phyloP scores from a whole-genome alignment of 495 filamentous ascomycete genomes.

The Penicillium tannophilum region DNA sequence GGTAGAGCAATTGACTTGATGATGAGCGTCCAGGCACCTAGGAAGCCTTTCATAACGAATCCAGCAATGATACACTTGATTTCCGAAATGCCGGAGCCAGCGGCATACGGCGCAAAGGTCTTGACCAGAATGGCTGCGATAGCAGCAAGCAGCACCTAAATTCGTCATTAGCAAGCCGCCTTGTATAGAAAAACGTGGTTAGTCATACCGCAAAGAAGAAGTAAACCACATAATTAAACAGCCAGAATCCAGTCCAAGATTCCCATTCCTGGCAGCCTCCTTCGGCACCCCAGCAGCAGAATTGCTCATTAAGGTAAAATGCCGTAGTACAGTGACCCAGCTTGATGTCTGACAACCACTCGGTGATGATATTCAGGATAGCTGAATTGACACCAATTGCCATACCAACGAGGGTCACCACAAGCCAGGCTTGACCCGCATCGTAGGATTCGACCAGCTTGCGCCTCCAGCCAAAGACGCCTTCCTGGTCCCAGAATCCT shows the following conservation, averaged over 20 bases:
- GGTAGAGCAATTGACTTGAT: slow-evolving; percentile 95
- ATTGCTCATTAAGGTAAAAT: slow-evolving; percentile 97
- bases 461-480: slow-evolving; percentile 76
- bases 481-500: slow-evolving; percentile 74
- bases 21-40: slow-evolving; percentile 86
- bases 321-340: slow-evolving; percentile 90
- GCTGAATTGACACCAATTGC: slow-evolving; percentile 93
- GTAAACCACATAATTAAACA: slow-evolving; percentile 85
- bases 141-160: slow-evolving; percentile 77
- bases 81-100: slow-evolving; percentile 96
- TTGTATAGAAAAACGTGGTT: background rate
- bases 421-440: slow-evolving; percentile 97
- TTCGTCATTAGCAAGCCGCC: slow-evolving; percentile 9
- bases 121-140: slow-evolving; percentile 85
- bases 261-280: slow-evolving; percentile 91
- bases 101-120: slow-evolving; percentile 93
- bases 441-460: slow-evolving; percentile 88
- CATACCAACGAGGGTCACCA: slow-evolving; percentile 89
- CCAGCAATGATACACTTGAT: slow-evolving; percentile 99
- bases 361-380: slow-evolving; percentile 92
- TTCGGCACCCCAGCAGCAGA: slow-evolving; percentile 98
- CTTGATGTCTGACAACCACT: slow-evolving; percentile 97
- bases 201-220: slow-evolving; percentile 78
- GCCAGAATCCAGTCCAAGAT: slow-evolving; percentile 76
- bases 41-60: slow-evolving; percentile 99